Evolutionary conservation across 495 filamentous ascomycete genomes (phyloP).

Genomic region (Hyaloscypha bicolor): DNA sequence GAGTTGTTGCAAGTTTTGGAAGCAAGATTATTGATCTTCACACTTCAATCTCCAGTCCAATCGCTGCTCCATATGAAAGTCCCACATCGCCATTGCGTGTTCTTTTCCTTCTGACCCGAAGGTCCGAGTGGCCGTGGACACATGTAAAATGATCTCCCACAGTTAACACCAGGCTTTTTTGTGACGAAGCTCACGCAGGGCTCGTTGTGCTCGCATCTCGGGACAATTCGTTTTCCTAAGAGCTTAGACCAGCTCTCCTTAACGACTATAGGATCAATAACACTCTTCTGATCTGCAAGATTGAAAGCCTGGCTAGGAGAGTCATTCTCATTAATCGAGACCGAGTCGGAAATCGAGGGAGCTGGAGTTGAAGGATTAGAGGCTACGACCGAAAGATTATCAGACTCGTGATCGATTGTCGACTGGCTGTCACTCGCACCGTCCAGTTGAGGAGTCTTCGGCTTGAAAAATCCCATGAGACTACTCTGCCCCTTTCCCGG

Average conservation of each 20-base stretch:
- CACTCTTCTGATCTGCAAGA: conserved; percentile 32
- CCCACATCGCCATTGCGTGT: conserved; percentile 79
- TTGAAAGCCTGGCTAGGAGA: conserved; percentile 23
- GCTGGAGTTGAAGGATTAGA: conserved; percentile 9
- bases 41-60: conserved; percentile 14
- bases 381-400: conserved; percentile 5
- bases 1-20: neutral
- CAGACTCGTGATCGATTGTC: conserved; percentile 12
- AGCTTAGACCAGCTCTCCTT: conserved; percentile 89
- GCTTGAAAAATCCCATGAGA: conserved; percentile 82
- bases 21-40: neutral
- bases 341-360: neutral
- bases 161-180: conserved; percentile 85
- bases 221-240: conserved; percentile 72
- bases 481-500: conserved; percentile 66
- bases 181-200: conserved; percentile 79
- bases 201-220: conserved; percentile 86
- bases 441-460: conserved; percentile 41
- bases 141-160: conserved; percentile 84
- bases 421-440: conserved; percentile 25
- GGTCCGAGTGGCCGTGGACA: conserved; percentile 82
- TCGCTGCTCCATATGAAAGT: conserved; percentile 79
- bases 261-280: conserved; percentile 70
- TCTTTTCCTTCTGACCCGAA: conserved; percentile 76
- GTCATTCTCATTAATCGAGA: neutral